These are phyloP conservation scores for Cinchona pubescens DNA, from an alignment of 257 asterid genomes.

Conservation along the genomic window DNA sequence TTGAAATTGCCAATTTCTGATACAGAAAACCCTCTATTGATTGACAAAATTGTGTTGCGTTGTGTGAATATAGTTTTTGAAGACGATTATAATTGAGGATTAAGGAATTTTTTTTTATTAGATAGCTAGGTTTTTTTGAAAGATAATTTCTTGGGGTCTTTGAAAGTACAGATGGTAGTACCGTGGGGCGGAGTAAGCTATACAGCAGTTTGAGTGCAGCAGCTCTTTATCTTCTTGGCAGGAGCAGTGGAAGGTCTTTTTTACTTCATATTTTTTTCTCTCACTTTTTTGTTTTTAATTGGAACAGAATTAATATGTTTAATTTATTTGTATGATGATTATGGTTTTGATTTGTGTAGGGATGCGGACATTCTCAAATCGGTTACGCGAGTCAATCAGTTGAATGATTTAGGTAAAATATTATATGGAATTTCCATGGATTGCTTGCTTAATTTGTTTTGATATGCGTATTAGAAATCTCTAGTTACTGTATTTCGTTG, in stretches of 20 bases:
- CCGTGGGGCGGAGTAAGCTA: constrained; percentile 87
- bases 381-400: constrained; percentile 81
- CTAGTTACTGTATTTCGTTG: background rate
- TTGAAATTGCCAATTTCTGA: no score
- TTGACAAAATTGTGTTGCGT: background rate
- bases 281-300: background rate
- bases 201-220: constrained; percentile 96
- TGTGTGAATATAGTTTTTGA: background rate
- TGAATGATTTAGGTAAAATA: constrained; percentile 92
- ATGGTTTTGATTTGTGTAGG: constrained; percentile 40
- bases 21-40: background rate
- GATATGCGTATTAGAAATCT: background rate
- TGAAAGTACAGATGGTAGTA: constrained; percentile 56
- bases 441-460: background rate
- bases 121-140: constrained; percentile 4
- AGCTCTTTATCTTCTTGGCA: constrained; percentile 92
- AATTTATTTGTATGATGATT: background rate
- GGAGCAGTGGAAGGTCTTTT: constrained; percentile 95
- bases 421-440: constrained; percentile 9
- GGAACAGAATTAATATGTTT: no score
- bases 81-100: background rate
- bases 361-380: constrained; percentile 81
- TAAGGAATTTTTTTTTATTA: background rate
- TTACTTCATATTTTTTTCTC: background rate
- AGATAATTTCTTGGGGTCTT: background rate